Percentiles rank a stretch among this genome's conserved stretches.
phyloP scores from a whole-genome alignment of 768 basidiomycete genomes.

The Lanmaoa pseudosensibilis region DNA sequence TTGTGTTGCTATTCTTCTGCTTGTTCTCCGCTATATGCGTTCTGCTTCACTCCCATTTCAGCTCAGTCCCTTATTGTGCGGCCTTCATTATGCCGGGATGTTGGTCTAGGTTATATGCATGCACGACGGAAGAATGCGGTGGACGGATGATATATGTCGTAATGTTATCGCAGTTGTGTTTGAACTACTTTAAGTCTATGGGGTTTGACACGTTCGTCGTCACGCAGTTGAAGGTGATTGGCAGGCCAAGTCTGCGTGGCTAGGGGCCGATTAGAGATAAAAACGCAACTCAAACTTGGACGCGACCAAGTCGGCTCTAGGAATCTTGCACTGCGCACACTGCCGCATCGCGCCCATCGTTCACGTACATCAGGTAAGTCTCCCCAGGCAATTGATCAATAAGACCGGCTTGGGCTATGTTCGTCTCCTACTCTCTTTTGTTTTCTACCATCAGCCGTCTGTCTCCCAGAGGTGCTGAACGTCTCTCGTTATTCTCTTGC shows the following conservation, averaged over 20 bases:
- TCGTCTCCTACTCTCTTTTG: conserved; percentile 3
- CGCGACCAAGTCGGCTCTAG: background rate
- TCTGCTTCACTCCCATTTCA: conserved; percentile 19
- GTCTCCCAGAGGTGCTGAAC: conserved; percentile 15
- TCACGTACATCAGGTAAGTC: conserved; percentile 25
- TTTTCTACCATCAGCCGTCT: conserved; percentile 18
- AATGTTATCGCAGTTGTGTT: conserved; percentile 23
- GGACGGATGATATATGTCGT: conserved; percentile 23
- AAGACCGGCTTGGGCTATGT: conserved; percentile 12
- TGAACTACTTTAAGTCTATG: background rate
- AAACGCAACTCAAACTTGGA: background rate
- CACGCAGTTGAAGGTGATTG: conserved; percentile 11
- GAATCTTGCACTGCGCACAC: conserved; percentile 1
- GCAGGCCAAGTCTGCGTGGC: background rate
- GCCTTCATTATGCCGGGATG: conserved; percentile 2
- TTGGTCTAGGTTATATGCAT: conserved; percentile 7
- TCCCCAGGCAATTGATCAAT: conserved; percentile 14
- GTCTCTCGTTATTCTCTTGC: conserved; percentile 1
- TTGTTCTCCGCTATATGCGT: conserved; percentile 31
- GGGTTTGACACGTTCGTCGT: conserved; percentile 30
- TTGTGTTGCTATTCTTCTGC: conserved; percentile 27
- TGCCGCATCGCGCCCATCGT: conserved; percentile 7
- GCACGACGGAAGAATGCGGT: conserved; percentile 11
- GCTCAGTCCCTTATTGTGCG: conserved; percentile 3
- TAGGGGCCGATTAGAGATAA: conserved; percentile 6